Base-by-base conservation (phyloP, 768 basidiomycete genomes). In the Tylopilus felleus region DNA sequence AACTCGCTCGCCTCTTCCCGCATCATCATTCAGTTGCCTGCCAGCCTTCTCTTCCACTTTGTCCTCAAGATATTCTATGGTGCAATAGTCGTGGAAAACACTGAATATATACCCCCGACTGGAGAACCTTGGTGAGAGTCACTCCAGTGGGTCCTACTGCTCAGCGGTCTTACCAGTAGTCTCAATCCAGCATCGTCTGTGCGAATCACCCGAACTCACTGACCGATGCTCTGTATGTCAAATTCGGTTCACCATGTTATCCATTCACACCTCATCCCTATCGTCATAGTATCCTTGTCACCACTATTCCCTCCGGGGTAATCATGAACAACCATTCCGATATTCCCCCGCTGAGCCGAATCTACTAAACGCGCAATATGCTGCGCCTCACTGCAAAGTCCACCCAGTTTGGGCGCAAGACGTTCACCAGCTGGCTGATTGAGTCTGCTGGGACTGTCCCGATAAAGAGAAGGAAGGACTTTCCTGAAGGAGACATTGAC, bases 1-100 rank as follows among this genome's bases (percentile, higher is more conserved):
- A 29, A n/a, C 38, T 39, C 6, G 9, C n/a, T n/a, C n/a, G 3
- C 29, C 8, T 48, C 47, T 7, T 46, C 9, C 43, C 23, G 43
- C 22, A 27, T 23, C 7, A 14, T 36, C 53, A 44, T 49, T 57
- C 33, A 63, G 22, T 28, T 2, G 17, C 9, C 40, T 22, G 35
- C 14, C 48, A 90, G 88, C 33, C 65, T 84, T 17, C 74, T 91
- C 27, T 92, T 90, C 67, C 81, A 80, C 60, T 86, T 93, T 60
- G 90, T 93, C 3, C 83, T 95, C 63, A 90, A 90, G 67, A 89
- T 93, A 57, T 95, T 95, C 73, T 95, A 95, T 69, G 90, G 90
- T 2, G 82, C 86, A 10, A 92, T 95, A 52, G 88, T 94, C 23
- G 79, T 95, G 16, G 90, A 95, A 69, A 88, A 89, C 65, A 75